A percentile compares a stretch with the other conserved stretches of the same genome.
Conservation (phyloP, 768 basidiomycete species). For the Hypholoma fasciculare region DNA sequence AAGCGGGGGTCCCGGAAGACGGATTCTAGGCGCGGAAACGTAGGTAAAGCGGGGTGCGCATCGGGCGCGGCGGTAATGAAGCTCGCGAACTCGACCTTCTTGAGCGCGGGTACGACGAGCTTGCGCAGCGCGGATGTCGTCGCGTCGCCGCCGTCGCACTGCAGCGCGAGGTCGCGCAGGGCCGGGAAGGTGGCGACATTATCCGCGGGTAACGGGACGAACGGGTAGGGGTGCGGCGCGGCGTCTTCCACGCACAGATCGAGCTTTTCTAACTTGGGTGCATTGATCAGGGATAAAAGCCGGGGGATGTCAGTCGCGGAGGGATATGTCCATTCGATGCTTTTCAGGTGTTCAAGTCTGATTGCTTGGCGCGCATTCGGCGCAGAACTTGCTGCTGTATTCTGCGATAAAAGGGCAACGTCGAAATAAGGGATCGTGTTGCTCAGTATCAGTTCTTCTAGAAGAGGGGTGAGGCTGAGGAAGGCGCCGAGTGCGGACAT, state of each 20-base stretch:
- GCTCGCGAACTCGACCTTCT: conserved; percentile 45
- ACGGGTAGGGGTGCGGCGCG: conserved; percentile 9
- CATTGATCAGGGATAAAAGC: conserved; percentile 40
- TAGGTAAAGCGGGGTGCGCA: conserved; percentile 20
- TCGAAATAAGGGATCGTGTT: conserved; percentile 43
- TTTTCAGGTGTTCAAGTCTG: conserved; percentile 37
- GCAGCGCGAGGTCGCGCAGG: conserved; percentile 44
- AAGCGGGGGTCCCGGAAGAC: conserved; percentile 60
- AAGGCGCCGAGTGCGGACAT: conserved; percentile 40
- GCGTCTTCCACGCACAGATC: conserved; percentile 42
- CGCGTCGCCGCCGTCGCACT: conserved; percentile 40
- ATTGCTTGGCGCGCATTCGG: conserved; percentile 22
- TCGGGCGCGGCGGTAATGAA: conserved; percentile 20
- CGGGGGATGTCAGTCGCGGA: conserved; percentile 40
- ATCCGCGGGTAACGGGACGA: conserved; percentile 10
- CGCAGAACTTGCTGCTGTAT: conserved; percentile 1
- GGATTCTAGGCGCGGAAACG: conserved; percentile 47
- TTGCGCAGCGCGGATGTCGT: conserved; percentile 38
- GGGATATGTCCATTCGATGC: conserved; percentile 50
- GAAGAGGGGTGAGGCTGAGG: conserved; percentile 34
- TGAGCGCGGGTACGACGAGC: conserved; percentile 43
- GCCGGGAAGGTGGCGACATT: conserved; percentile 24
- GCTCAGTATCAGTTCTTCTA: conserved; percentile 42
- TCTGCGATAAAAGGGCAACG: conserved; percentile 10
- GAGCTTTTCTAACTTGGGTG: conserved; percentile 41